A percentile compares a stretch with the other conserved stretches of the same genome.
Evolutionary conservation across 495 filamentous ascomycete species (phyloP).

Genomic region (Xylaria scruposa): DNA sequence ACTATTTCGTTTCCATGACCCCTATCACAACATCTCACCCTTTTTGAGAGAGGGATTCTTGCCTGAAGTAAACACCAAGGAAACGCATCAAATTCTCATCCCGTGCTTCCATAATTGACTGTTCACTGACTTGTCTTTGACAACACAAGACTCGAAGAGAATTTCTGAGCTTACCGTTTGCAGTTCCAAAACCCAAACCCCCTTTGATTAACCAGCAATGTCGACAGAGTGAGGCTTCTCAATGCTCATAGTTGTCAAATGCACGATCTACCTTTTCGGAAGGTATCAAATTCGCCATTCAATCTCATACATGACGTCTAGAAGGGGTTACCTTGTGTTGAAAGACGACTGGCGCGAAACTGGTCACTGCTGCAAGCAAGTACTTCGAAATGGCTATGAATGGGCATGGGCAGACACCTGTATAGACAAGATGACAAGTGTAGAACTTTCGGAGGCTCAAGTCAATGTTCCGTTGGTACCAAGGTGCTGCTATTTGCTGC

Average conservation of each 20-base stretch:
- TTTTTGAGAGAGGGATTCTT: not conserved
- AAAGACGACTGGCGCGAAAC: conserved; percentile 26
- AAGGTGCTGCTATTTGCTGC: conserved; percentile 32
- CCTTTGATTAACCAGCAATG: not conserved
- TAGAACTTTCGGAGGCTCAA: conserved; percentile 9
- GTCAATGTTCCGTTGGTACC: conserved; percentile 31
- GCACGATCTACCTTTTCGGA: not conserved
- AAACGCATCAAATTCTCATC: not conserved
- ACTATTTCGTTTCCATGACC: too few relatives aligned
- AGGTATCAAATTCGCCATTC: conserved; percentile 24
- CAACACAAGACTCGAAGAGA: too few relatives aligned
- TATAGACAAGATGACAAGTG: conserved; percentile 14
- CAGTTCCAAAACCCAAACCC: too few relatives aligned
- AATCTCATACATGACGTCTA: conserved; percentile 28
- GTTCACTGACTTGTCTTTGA: too few relatives aligned
- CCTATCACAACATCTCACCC: not conserved
- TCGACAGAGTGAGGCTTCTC: not conserved
- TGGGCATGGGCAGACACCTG: conserved; percentile 38
- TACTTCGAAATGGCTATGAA: conserved; percentile 16
- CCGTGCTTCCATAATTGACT: not conserved
- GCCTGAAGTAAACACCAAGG: not conserved
- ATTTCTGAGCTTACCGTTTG: too few relatives aligned
- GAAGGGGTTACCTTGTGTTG: conserved; percentile 17
- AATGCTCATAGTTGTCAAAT: not conserved
- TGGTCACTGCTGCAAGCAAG: conserved; percentile 26